These are phyloP conservation scores for Tulasnella calospora DNA, from an alignment of 768 basidiomycete genomes.

Conservation along the genomic window DNA sequence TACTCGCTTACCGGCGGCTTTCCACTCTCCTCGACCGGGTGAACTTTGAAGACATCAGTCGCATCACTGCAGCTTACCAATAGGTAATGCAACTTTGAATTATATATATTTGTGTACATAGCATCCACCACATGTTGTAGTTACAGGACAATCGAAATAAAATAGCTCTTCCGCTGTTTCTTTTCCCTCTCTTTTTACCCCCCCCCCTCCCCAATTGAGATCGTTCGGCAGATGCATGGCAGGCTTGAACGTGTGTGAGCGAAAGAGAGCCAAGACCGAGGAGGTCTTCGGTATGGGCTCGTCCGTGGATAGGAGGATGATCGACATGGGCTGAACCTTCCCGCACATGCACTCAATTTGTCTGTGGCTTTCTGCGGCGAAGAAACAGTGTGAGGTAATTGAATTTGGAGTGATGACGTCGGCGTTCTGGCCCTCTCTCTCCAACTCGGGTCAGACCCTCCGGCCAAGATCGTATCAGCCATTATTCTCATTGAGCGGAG, in stretches of 20 bases:
- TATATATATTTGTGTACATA: background rate
- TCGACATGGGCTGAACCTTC: background rate
- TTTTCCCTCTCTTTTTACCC: background rate
- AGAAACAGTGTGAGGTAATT: background rate
- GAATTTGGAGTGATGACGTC: background rate
- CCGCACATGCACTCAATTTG: background rate
- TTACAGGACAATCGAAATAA: background rate
- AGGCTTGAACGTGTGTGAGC: background rate
- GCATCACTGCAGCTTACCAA: background rate
- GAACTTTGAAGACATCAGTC: background rate
- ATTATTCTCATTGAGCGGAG: background rate
- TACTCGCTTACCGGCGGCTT: no score
- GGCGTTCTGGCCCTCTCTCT: no score
- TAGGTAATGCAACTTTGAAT: no score
- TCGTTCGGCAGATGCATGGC: background rate
- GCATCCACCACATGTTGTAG: background rate
- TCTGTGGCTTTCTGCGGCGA: background rate
- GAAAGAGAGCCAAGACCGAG: background rate
- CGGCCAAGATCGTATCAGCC: background rate
- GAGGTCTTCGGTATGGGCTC: background rate
- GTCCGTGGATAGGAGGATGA: background rate
- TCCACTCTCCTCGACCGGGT: no score
- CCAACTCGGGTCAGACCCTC: background rate
- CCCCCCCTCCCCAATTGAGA: background rate
- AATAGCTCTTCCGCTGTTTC: background rate